A percentile compares a stretch with the other conserved stretches of the same genome.
Conservation (phyloP, 2,329 filamentous ascomycete species). For the Cercospora beticola region DNA sequence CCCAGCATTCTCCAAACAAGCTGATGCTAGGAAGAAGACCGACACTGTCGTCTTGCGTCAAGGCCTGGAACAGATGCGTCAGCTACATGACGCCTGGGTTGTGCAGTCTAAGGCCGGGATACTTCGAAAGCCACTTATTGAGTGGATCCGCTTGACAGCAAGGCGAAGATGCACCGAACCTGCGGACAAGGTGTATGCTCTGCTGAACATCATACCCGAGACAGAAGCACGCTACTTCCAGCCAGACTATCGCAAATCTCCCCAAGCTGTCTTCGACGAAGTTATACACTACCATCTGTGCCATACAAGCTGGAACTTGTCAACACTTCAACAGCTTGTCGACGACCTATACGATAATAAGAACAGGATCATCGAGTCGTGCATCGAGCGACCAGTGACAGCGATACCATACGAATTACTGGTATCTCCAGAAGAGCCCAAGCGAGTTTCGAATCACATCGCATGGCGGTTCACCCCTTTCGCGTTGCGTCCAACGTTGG, state of each 20-base stretch:
- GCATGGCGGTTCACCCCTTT: too few species aligned
- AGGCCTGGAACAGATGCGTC: too few species aligned
- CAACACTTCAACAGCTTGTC: neutral
- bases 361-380: neutral
- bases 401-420: neutral
- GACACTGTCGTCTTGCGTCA: too few species aligned
- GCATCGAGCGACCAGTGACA: neutral
- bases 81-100: too few species aligned
- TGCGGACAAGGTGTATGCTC: neutral
- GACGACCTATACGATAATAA: neutral
- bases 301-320: neutral
- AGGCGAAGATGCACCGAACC: too few species aligned
- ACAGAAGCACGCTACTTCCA: neutral
- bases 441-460: neutral
- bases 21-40: too few species aligned
- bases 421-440: neutral
- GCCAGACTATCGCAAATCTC: neutral
- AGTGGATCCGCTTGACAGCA: too few species aligned
- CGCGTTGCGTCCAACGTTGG: too few species aligned
- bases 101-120: too few species aligned
- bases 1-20: too few species aligned
- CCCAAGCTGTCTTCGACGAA: neutral
- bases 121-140: neutral
- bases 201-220: neutral
- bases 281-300: neutral